Evolutionary conservation across 2,329 filamentous ascomycete species (phyloP).

Genomic region (Helotiales sp.): DNA sequence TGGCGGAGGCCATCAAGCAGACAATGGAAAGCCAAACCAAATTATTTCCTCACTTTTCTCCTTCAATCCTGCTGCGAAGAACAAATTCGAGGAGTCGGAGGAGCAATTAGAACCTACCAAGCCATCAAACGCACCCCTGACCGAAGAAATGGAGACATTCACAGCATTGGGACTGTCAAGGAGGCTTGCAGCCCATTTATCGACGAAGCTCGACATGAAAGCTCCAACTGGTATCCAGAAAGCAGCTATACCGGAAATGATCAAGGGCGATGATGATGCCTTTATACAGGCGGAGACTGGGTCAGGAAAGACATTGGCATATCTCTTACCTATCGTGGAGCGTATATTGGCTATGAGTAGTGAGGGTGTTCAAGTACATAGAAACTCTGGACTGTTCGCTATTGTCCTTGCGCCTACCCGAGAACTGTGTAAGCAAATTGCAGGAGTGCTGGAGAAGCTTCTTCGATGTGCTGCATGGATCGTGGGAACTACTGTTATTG

Average conservation of each 20-base stretch:
- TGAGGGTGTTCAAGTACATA: constrained; percentile 60
- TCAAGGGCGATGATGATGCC: constrained; percentile 81
- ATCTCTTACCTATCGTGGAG: constrained; percentile 88
- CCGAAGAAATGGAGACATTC: constrained; percentile 82
- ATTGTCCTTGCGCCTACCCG: constrained; percentile 92
- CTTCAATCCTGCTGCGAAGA: constrained; percentile 77
- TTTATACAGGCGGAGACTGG: constrained; percentile 97
- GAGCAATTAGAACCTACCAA: constrained; percentile 57
- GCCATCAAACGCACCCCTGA: constrained; percentile 88
- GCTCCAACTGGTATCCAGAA: constrained; percentile 95
- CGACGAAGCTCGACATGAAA: constrained; percentile 83
- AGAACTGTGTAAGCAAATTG: constrained; percentile 93
- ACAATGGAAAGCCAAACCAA: constrained; percentile 49
- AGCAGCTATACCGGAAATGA: constrained; percentile 77
- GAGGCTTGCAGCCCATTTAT: constrained; percentile 76
- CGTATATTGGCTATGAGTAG: constrained; percentile 76
- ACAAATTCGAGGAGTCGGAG: constrained; percentile 50
- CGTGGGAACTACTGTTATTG: constrained; percentile 80
- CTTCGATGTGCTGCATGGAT: constrained; percentile 92
- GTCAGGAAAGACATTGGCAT: constrained; percentile 96
- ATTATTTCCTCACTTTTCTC: constrained; percentile 92
- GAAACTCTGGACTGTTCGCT: constrained; percentile 88
- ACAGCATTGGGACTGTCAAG: constrained; percentile 80
- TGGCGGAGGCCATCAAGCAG: constrained; percentile 30
- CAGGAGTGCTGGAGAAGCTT: constrained; percentile 79